phyloP scores from a whole-genome alignment of 139 green algal genomes.

The Desmodesmus armatus region DNA sequence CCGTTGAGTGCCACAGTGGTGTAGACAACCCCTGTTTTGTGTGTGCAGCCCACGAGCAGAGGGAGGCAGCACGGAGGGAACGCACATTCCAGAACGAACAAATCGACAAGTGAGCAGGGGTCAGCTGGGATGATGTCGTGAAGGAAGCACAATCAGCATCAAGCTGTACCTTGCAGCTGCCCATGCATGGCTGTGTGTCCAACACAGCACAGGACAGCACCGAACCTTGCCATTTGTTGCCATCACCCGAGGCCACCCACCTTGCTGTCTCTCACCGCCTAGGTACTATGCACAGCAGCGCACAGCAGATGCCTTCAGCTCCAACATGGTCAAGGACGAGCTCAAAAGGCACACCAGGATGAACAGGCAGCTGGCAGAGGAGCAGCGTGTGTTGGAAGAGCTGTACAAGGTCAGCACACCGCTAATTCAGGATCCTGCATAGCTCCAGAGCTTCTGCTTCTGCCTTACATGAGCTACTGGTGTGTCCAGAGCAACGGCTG shows the following conservation, averaged over 20 bases:
- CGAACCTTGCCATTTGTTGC: too few species aligned
- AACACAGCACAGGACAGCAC: too few species aligned
- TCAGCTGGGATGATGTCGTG: neutral
- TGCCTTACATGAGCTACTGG: too few species aligned
- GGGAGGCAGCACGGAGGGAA: conserved; percentile 53
- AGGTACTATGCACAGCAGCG: conserved; percentile 72
- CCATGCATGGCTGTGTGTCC: too few species aligned
- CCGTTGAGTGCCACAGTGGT: too few species aligned
- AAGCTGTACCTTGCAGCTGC: neutral
- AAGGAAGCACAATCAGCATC: neutral
- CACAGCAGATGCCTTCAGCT: conserved; percentile 44
- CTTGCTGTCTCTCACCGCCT: too few species aligned
- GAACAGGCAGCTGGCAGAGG: conserved; percentile 55
- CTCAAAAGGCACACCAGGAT: conserved; percentile 59
- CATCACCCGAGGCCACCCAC: neutral
- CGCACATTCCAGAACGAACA: conserved; percentile 51
- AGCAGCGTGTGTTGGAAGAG: conserved; percentile 64
- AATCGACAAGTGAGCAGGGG: conserved; percentile 54
- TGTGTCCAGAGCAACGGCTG: too few species aligned
- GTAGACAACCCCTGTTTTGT: neutral
- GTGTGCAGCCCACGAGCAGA: conserved; percentile 61
- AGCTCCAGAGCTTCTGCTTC: too few species aligned
- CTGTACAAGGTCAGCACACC: conserved; percentile 49
- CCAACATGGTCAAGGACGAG: conserved; percentile 62
- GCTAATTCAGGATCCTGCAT: too few species aligned